Conservation (phyloP, 75 land plant genomes). For the Selaginella tamariscina region DNA sequence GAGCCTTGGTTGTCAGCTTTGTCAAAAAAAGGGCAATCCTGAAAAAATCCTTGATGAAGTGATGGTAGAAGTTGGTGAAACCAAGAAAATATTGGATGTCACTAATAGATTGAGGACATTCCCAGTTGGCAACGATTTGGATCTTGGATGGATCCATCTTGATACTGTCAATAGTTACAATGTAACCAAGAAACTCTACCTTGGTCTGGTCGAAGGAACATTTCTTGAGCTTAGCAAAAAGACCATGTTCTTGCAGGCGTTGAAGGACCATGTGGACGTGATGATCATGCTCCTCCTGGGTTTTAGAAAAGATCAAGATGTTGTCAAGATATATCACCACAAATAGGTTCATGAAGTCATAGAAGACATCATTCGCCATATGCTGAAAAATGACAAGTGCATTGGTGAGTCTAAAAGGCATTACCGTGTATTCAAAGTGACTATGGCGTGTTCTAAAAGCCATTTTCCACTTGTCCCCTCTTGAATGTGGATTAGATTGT, state of each 20-base stretch:
- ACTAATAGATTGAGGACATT: background rate
- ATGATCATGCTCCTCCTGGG: background rate
- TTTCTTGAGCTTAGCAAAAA: background rate
- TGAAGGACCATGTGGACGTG: background rate
- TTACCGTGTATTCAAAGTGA: conserved; percentile 3
- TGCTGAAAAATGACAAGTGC: background rate
- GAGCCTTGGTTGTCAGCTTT: background rate
- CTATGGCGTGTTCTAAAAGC: background rate
- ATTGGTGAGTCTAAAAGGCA: conserved; percentile 7
- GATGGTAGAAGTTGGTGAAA: background rate
- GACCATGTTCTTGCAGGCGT: background rate
- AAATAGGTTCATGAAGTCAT: background rate
- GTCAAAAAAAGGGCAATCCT: background rate
- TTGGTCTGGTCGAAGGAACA: background rate
- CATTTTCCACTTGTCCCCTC: background rate
- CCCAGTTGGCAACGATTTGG: background rate
- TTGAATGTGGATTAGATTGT: conserved; percentile 2
- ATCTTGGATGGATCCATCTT: background rate
- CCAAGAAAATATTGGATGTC: background rate
- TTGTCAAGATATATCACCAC: background rate
- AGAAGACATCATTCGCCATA: background rate
- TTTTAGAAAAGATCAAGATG: background rate
- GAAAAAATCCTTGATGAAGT: background rate
- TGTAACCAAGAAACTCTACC: background rate
- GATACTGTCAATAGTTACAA: background rate